phyloP scores from a whole-genome alignment of 148 eudicot genomes.

The Chenopodium album region DNA sequence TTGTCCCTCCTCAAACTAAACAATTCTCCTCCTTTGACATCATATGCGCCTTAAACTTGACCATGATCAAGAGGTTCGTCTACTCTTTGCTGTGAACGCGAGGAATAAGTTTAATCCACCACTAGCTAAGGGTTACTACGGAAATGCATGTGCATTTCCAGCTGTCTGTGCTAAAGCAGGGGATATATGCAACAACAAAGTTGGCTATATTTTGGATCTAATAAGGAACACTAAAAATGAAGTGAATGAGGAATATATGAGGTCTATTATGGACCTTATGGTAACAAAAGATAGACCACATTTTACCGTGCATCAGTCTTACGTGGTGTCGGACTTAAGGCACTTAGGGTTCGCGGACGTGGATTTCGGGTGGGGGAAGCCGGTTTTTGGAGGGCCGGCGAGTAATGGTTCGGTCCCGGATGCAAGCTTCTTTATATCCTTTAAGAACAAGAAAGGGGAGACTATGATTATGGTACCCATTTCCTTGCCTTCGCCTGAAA shows the following conservation, averaged over 20 bases:
- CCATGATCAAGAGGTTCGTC: conserved; percentile 19
- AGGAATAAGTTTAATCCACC: conserved; percentile 22
- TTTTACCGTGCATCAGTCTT: conserved; percentile 21
- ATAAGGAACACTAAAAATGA: conserved; percentile 23
- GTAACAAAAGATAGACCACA: conserved; percentile 26
- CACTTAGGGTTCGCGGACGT: conserved; percentile 30
- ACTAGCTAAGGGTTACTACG: conserved; percentile 24
- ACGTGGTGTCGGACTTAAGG: conserved; percentile 33
- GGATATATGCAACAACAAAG: conserved; percentile 11
- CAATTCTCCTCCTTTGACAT: conserved; percentile 29
- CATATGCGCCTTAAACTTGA: conserved; percentile 22
- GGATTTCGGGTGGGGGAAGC: conserved; percentile 42
- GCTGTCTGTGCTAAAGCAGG: conserved; percentile 18
- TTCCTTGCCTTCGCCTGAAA: conserved; percentile 23
- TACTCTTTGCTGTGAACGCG: conserved; percentile 22
- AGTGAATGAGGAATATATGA: conserved; percentile 38
- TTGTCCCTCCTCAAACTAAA: conserved; percentile 5
- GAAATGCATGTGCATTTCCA: conserved; percentile 39
- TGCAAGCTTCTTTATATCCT: conserved; percentile 31
- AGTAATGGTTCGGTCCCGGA: conserved; percentile 29
- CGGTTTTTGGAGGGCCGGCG: conserved; percentile 32
- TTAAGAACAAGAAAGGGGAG: conserved; percentile 26
- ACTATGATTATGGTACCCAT: conserved; percentile 25
- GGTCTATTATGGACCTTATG: conserved; percentile 34
- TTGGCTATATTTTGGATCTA: conserved; percentile 24